A percentile compares a stretch with the other conserved stretches of the same genome.
These are phyloP conservation scores for Cyberlindnera suaveolens DNA, from an alignment of 805 yeast genomes.

Conservation along the genomic window DNA sequence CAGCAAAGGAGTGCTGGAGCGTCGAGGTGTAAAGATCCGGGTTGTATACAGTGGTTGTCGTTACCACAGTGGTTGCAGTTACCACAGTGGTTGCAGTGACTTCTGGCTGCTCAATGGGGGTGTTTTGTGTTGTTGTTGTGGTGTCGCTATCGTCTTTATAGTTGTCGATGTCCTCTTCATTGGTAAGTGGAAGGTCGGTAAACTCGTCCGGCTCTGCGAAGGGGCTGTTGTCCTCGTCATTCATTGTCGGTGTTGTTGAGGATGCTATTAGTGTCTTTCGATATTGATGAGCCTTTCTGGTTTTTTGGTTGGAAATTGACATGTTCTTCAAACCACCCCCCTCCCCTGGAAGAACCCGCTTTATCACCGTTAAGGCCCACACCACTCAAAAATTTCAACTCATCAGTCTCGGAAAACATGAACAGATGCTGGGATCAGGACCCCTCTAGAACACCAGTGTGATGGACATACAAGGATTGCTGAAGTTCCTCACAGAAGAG, in stretches of 20 bases:
- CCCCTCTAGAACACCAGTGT: too few species aligned
- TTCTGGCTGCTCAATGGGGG: not conserved
- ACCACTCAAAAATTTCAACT: too few species aligned
- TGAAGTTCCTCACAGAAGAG: constrained; percentile 4
- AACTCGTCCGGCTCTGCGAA: constrained; percentile 21
- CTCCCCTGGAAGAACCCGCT: too few species aligned
- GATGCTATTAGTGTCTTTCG: not conserved
- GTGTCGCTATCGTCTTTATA: not conserved
- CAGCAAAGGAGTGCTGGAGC: constrained; percentile 16
- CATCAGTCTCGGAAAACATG: too few species aligned
- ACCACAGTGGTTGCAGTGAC: not conserved
- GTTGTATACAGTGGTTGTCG: constrained; percentile 22
- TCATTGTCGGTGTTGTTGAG: constrained; percentile 6
- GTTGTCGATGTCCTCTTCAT: constrained; percentile 11
- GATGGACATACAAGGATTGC: not conserved
- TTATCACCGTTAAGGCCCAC: too few species aligned
- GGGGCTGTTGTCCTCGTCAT: constrained; percentile 24
- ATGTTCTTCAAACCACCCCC: too few species aligned
- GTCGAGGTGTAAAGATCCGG: constrained; percentile 22
- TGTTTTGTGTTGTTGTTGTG: not conserved
- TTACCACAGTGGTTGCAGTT: not conserved
- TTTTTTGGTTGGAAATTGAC: too few species aligned
- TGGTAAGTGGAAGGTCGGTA: constrained; percentile 21
- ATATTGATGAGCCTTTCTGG: too few species aligned
- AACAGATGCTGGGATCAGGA: too few species aligned